Evolutionary conservation across 1,284 basidiomycete genomes (phyloP), one percentile per base, ranked within the genome.

Genomic region (Lignosus rhinocerotis): DNA sequence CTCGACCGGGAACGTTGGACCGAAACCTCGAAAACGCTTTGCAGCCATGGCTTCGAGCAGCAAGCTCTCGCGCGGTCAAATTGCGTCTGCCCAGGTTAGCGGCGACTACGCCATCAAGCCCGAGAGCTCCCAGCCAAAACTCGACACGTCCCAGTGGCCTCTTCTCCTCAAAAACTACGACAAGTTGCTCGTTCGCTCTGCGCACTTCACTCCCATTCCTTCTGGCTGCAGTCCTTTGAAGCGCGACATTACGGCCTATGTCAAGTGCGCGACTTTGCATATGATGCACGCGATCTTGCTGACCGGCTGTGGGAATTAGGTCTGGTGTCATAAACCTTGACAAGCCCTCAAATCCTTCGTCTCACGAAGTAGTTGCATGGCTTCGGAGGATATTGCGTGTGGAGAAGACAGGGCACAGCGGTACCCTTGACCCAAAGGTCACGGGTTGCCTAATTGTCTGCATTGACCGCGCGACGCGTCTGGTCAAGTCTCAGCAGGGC

Each of bases 311-410:
- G 12, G 38, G 46, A 11, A 42, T 33, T 65, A 94, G 93, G 78
- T 94, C 95, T 62, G 97, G 97, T 67, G 94, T 98, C 58, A 99
- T 99, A 76, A 98, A 99, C 80, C 83, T 99, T 67, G 97, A 99
- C 85, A 99, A 99, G 75, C 97, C 97, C 30, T 98, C 96, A 49
- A 99, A 99, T 78, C 97, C 97, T 8, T 99, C 97, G 5, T 98
- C 96, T n/a, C 97, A 99, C 78, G 97, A 99, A 82, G 97, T 99
- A 56, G 97, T 99, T 64, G 97, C 97, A 16, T 99, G 97, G 97
- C 79, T 99, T 64, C 86, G 96, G 68, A 87, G 97, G 31, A 99
- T 99, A 66, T 77, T 99, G 53, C 88, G 96, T 31, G 93, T 93
- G 36, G 96, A 99, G 76, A 99, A 99, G 80, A 99, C 97, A 0